Base-by-base conservation (phyloP, 208 protist species). In the Trypanosoma congolense region DNA sequence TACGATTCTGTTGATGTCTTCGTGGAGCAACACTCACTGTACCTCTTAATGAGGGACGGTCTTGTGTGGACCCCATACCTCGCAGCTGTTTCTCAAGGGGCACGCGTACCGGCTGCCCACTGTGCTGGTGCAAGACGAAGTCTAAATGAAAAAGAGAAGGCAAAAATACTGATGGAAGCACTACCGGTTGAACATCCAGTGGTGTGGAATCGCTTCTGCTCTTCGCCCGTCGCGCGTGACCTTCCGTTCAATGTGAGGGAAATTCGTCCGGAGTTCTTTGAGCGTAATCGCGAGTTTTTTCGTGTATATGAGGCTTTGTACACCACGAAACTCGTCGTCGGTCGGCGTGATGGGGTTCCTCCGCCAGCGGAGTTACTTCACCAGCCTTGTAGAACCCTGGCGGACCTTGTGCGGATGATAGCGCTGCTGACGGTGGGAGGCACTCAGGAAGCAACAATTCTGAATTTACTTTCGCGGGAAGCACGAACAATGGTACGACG, bases 21-120 rank as follows among this genome's bases (percentile, higher is more conserved):
- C 66, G 51, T 90, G 21, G 35, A 52, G 0, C 70, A 77, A 5
- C 87, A 95, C 67, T 80, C 80, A 8, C 66, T 92, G 1, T 90
- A 80, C 38, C 70, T 95, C 14, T 26, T 73, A 10, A 2, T 75
- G 35, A 59, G 64, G 28, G 74, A 70, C 24, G 73, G 46, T 2
- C 29, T 52, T 0, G 52, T 92, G n/a, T 79, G 66, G 69, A 90
- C 80, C 0, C 76, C 87, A 16, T 51, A 69, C 22, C 57, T 75
- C 16, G 65, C 65, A 36, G 56, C 64, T n/a, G 57, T 31, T 6
- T 48, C 49, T 0, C 54, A 68, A 31, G 64, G 53, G 22, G 57
- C 59, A 18, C 50, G 58, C 14, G 59, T 61, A 21, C 59, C 56
- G n/a, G n/a, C n/a, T n/a, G n/a, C n/a, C n/a, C n/a, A n/a, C n/a